Conservation (phyloP, 805 yeast genomes). For the Spathaspora passalidarum region DNA sequence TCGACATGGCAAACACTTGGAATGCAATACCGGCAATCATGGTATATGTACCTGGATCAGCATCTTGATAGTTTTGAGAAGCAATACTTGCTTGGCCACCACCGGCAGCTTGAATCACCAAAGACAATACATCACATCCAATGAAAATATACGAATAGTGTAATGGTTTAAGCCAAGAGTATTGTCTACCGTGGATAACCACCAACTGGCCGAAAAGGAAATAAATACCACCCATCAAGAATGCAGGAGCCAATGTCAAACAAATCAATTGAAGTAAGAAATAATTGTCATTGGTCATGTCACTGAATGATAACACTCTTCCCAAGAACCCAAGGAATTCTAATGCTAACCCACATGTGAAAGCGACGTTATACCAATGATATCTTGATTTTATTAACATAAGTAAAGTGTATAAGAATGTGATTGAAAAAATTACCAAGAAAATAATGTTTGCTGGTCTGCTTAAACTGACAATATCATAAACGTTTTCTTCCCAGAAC, state of each 20-base stretch:
- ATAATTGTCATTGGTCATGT: constrained; percentile 16
- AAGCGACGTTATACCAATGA: constrained; percentile 35
- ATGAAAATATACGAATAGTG: constrained; percentile 41
- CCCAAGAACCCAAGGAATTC: constrained; percentile 36
- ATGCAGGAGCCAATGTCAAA: constrained; percentile 38
- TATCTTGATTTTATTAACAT: constrained; percentile 29
- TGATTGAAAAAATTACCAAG: constrained; percentile 20
- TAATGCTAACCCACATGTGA: constrained; percentile 28
- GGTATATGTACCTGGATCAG: constrained; percentile 25
- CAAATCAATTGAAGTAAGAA: constrained; percentile 29
- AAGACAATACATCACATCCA: constrained; percentile 29
- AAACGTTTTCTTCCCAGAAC: constrained; percentile 22
- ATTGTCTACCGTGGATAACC: constrained; percentile 31
- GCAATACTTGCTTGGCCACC: constrained; percentile 33
- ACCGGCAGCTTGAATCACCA: constrained; percentile 36
- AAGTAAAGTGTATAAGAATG: constrained; percentile 18
- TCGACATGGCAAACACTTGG: constrained; percentile 35
- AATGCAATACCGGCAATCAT: constrained; percentile 38
- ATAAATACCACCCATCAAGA: constrained; percentile 39
- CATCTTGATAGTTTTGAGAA: constrained; percentile 14
- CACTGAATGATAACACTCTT: constrained; percentile 26
- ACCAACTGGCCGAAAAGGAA: constrained; percentile 36
- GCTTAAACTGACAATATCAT: constrained; percentile 27
- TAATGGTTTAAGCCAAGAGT: constrained; percentile 35
- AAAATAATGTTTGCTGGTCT: constrained; percentile 30